Conservation (phyloP, 176 grass and related monocot species). For the Phyllostachys edulis region DNA sequence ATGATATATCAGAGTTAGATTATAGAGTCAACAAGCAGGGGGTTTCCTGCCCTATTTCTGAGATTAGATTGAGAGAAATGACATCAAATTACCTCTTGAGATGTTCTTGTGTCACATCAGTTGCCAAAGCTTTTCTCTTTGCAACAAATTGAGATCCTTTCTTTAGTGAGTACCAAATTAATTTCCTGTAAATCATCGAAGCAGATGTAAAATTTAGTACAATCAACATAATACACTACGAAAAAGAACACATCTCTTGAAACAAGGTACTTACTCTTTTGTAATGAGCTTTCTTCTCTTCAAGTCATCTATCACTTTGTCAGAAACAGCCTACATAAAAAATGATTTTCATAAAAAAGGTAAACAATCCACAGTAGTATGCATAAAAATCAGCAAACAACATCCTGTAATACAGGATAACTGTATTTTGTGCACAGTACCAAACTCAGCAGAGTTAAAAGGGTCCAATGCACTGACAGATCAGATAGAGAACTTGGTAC, state of each 20-base stretch:
- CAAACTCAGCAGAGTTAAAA: background rate
- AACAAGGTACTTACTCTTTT: slow-evolving; percentile 62
- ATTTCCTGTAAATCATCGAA: slow-evolving; percentile 54
- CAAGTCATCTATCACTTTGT: slow-evolving; percentile 55
- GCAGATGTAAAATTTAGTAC: slow-evolving; percentile 15
- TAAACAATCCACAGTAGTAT: background rate
- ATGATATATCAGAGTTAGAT: background rate
- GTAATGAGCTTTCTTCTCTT: slow-evolving; percentile 81
- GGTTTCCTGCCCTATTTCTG: background rate
- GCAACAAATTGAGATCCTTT: slow-evolving; percentile 85
- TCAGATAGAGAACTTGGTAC: background rate
- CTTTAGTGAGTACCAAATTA: slow-evolving; percentile 72
- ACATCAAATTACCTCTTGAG: slow-evolving; percentile 65
- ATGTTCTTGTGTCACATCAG: slow-evolving; percentile 92
- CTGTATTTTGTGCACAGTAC: background rate
- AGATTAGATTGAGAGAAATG: background rate
- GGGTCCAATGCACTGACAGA: background rate
- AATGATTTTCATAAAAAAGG: background rate
- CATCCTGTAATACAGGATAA: background rate
- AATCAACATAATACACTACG: background rate
- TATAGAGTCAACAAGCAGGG: background rate
- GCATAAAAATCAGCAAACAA: background rate
- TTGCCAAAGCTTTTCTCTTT: slow-evolving; percentile 82
- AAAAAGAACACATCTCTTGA: slow-evolving; percentile 4
- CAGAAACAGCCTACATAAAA: slow-evolving; percentile 55